Base-by-base conservation (phyloP, 1,139 yeast species). In the Yamadazyma atlantica region DNA sequence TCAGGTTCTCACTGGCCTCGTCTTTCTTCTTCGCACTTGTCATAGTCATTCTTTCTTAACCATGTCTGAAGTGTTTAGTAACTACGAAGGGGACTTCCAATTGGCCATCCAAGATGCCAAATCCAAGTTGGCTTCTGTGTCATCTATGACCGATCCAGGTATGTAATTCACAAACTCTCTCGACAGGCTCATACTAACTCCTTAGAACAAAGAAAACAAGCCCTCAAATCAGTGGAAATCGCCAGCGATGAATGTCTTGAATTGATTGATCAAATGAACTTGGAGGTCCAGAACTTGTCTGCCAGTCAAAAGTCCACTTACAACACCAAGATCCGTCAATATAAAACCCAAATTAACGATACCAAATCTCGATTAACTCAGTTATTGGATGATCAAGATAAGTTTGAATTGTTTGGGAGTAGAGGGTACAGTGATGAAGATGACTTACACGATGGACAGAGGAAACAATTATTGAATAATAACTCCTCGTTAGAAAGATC, bases 401-500 rank as follows among this genome's bases (percentile, higher is more conserved):
- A 89, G 45, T 58, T 70, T 39, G 82, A 80, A 40, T 66, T 88
- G 37, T 82, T 88, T 55, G 94, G 88, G n/a, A 64, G 60, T 41
- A 55, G 80, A 35, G 16, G 26, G 11, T 69, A 69, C 38, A 55
- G 62, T 8, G 69, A 65, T 9, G 60, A 51, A 36, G 53, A 48
- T 19, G 49, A 46, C 29, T 65, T 68, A 28, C 74, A 78, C 37
- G 80, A 80, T 41, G 77, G 77, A 36, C 97, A 92, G 61, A 76
- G 98, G 37, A 88, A 85, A 51, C 88, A 85, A 51, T 70, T 94
- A 35, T 69, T 94, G 42, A 75, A 77, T 39, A 88, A 88, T 44
- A 87, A 88, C 53, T 83, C 90, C 1, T 75, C 94, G 2, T 72
- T 94, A 44, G 96, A 88, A 50, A 73, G 95, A 48, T 79, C 95